phyloP scores from a whole-genome alignment of 495 filamentous ascomycete species.

The Darksidea phi region DNA sequence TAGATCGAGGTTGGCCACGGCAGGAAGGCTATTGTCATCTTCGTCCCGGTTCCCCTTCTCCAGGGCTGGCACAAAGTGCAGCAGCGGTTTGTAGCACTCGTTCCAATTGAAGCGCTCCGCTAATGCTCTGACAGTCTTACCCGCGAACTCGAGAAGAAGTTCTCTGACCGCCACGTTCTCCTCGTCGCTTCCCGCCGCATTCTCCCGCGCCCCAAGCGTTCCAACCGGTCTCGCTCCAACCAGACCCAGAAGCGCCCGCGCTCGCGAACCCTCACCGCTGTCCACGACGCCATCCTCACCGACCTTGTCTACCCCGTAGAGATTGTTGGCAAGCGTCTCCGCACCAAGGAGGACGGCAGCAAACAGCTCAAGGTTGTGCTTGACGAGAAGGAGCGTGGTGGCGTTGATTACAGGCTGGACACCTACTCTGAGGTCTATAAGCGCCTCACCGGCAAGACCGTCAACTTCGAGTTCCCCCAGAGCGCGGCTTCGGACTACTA shows the following conservation, averaged over 20 bases:
- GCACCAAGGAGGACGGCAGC: conserved; percentile 94
- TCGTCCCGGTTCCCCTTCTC: conserved; percentile 97
- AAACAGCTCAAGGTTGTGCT: conserved; percentile 97
- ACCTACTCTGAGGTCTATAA: conserved; percentile 99
- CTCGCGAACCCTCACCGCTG: conserved; percentile 92
- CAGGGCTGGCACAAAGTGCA: conserved; percentile 95
- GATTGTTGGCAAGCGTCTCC: conserved; percentile 96
- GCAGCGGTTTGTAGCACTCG: conserved; percentile 74
- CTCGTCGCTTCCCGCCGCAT: conserved; percentile 98
- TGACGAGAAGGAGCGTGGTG: conserved; percentile 99
- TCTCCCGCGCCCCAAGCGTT: conserved; percentile 94
- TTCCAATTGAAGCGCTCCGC: neutral
- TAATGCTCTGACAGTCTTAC: conserved; percentile 68
- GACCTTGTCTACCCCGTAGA: conserved; percentile 99
- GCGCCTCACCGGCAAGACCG: conserved; percentile 87
- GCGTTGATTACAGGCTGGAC: conserved; percentile 97
- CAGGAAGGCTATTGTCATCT: conserved; percentile 99
- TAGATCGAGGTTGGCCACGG: conserved; percentile 98
- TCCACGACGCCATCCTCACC: conserved; percentile 92
- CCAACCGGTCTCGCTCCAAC: conserved; percentile 85
- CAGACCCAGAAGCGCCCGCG: conserved; percentile 98
- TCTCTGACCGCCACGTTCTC: conserved; percentile 99
- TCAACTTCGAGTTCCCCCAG: conserved; percentile 97
- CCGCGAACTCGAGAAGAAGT: conserved; percentile 99
- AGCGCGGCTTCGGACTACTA: conserved; percentile 76